These are phyloP conservation scores for Lepidium sativum DNA, from an alignment of 345 rosid species.

Conservation along the genomic window DNA sequence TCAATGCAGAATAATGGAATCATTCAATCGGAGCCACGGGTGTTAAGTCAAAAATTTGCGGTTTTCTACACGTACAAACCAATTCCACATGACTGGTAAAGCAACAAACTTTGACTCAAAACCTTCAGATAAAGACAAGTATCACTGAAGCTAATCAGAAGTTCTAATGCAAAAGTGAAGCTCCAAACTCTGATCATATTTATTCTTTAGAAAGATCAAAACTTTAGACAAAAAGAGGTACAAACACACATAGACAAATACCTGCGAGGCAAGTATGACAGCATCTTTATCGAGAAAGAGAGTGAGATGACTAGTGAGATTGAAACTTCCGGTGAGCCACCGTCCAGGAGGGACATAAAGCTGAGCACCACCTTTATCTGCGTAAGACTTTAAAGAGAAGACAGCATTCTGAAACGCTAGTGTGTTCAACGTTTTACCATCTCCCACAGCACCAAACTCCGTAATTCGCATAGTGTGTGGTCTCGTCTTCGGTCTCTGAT, in stretches of 20 bases:
- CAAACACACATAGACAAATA: not conserved
- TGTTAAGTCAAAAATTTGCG: not conserved
- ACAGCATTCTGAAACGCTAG: constrained; percentile 43
- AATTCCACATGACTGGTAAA: not conserved
- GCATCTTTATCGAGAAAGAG: constrained; percentile 44
- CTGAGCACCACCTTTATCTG: constrained; percentile 48
- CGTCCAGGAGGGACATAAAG: constrained; percentile 44
- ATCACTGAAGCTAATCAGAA: not conserved
- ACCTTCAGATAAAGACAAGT: not conserved
- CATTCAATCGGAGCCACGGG: not conserved
- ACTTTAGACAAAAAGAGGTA: not conserved
- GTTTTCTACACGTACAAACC: not conserved
- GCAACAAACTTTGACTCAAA: not conserved
- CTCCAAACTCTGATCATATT: not conserved
- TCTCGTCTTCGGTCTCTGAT: constrained; percentile 19
- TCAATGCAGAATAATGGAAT: not conserved
- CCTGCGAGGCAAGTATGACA: constrained; percentile 42
- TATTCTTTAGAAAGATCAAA: not conserved
- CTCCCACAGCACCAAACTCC: constrained; percentile 49
- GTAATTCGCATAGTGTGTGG: constrained; percentile 33
- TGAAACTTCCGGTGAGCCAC: constrained; percentile 46
- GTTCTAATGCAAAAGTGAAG: not conserved
- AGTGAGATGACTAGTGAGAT: constrained; percentile 45
- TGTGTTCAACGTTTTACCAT: constrained; percentile 45
- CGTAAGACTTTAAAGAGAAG: constrained; percentile 36